Evolutionary conservation across 169 alveolate species (phyloP), one percentile per base, ranked within the genome.

Genomic region (Besnoitia besnoiti): DNA sequence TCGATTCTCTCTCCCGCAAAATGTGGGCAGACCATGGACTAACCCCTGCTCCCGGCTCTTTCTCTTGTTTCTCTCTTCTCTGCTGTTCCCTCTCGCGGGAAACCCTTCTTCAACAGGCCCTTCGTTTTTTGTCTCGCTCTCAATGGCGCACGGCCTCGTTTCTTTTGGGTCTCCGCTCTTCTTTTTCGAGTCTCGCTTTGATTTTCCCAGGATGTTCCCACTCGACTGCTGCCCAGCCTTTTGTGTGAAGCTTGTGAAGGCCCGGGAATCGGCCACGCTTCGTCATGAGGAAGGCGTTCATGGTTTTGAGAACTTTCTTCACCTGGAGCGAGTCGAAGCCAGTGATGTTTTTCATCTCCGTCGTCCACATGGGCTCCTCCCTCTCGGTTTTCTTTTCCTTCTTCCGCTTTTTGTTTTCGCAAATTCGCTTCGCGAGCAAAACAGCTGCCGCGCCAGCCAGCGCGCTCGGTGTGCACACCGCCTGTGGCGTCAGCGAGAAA

Each of bases 381-480:
- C 89, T 46, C 47, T n/a, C n/a, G n/a, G 39, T 47, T 42, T 40
- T 49, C 73, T 4, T 49, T 40, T 30, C 82, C n/a, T 33, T 1
- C 1, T 35, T 37, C 35, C 44, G 37, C 61, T 39, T 8, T n/a
- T 73, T 44, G 51, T 47, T 33, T 21, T 21, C 40, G 67, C 67
- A 85, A 82, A 40, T 59, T 35, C 93, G 67, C 93, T 24, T 27
- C 59, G 80, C 90, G 73, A 89, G 85, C 46, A 33, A 33, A 24
- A 51, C 90, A 40, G 93, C 93, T 14, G 90, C 93, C 51, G 93
- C 93, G 42, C 88, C 93, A 47, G 80, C 93, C 19, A 75, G 80
- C 47, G 93, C 75, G 47, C 80, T 73, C 42, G 91, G 91, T 21
- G 91, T 87, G 21, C 40, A 10, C 24, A 39, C 91, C 1, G 85